These are phyloP conservation scores for Sporisorium scitamineum DNA, from an alignment of 1,284 basidiomycete genomes.

Conservation along the genomic window DNA sequence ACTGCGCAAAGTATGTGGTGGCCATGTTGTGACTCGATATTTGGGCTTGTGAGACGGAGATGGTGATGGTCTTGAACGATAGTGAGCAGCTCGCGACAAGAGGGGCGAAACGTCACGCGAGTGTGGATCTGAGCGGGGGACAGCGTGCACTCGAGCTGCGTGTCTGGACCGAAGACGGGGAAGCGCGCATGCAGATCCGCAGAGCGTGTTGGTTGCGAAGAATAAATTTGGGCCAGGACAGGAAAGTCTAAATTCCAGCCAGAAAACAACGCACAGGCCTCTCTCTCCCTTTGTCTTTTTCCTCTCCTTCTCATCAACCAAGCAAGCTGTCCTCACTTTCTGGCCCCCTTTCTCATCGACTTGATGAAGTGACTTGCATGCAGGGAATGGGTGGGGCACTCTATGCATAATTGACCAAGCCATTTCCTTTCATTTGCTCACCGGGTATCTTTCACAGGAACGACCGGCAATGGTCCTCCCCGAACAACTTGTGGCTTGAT, in stretches of 20 bases:
- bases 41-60: neutral
- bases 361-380: neutral
- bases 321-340: neutral
- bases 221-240: neutral
- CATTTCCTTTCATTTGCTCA: neutral
- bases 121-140: conserved; percentile 15
- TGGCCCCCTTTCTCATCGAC: neutral
- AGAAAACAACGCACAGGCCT: conserved; percentile 2
- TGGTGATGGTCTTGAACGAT: neutral
- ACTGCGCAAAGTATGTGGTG: conserved; percentile 48
- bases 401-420: conserved; percentile 4
- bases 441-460: neutral
- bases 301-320: no score
- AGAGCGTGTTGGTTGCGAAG: conserved; percentile 17
- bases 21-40: conserved; percentile 15
- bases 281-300: no score
- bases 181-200: conserved; percentile 9
- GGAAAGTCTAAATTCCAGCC: conserved; percentile 5
- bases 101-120: conserved; percentile 20
- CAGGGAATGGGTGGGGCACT: neutral
- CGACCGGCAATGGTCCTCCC: neutral
- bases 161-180: conserved; percentile 6
- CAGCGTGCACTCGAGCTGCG: conserved; percentile 2
- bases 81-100: no score
- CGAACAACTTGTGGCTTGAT: neutral